A percentile compares a stretch with the other conserved stretches of the same genome.
Conservation (phyloP, 306 rosid genomes). For the Acacia crassicarpa region DNA sequence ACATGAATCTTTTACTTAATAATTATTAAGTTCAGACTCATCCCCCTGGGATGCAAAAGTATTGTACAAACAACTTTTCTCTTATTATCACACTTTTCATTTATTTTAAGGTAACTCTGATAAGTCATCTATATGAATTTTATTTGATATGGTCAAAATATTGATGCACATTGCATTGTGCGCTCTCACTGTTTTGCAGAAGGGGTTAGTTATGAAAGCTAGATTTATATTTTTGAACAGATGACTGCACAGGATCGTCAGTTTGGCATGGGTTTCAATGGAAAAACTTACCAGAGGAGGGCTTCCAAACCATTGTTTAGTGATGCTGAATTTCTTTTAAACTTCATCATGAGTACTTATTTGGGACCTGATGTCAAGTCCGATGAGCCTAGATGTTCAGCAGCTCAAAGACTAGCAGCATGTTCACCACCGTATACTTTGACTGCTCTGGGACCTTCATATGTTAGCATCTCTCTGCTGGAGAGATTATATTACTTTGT, state of each 20-base stretch:
- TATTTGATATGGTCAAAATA: neutral
- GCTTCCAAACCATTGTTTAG: slow-evolving; percentile 20
- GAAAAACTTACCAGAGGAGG: slow-evolving; percentile 4
- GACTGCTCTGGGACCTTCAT: slow-evolving; percentile 62
- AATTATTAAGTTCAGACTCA: neutral
- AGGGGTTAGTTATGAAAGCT: neutral
- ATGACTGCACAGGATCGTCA: slow-evolving; percentile 7
- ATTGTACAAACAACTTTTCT: neutral
- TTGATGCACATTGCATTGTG: neutral
- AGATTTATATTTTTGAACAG: slow-evolving; percentile 6
- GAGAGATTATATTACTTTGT: slow-evolving; percentile 62
- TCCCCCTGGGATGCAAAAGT: neutral
- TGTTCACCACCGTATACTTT: slow-evolving; percentile 38
- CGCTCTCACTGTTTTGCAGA: neutral
- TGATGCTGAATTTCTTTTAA: slow-evolving; percentile 52
- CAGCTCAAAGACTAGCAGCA: slow-evolving; percentile 41
- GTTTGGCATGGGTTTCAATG: slow-evolving; percentile 47
- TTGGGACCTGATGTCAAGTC: slow-evolving; percentile 71
- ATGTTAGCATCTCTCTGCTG: slow-evolving; percentile 52
- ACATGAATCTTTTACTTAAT: neutral
- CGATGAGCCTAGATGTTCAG: slow-evolving; percentile 44
- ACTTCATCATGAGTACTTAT: slow-evolving; percentile 53
- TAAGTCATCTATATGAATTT: neutral
- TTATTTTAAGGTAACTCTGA: neutral
- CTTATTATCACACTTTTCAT: neutral